Evolutionary conservation across 768 basidiomycete species (phyloP), one percentile per base, ranked within the genome.

Genomic region (Mycena venus): DNA sequence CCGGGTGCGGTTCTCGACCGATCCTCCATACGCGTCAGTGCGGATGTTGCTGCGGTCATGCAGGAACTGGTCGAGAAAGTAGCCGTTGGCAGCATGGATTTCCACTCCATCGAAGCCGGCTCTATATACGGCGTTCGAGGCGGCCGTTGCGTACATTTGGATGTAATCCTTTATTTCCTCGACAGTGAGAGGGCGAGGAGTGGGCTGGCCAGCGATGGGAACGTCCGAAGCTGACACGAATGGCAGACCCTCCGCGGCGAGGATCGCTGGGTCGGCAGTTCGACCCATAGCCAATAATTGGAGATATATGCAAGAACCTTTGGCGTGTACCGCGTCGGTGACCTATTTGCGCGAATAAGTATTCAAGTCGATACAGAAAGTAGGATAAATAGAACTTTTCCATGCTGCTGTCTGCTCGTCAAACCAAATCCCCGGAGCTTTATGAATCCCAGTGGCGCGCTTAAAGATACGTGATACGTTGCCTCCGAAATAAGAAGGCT

Each of bases 61-160:
- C 31, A 58, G 4, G 55, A 58, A 58, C 55, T 58, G 55, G 31
- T 58, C 86, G 36, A 83, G 51, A 32, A 87, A 69, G 63, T 84
- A 83, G 0, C 81, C 82, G 60, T 51, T 51, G 9, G 49, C 49
- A 5, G 49, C 49, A 14, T 51, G 49, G n/a, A 51, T 25, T 25
- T 51, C 49, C 8, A 51, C 49, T 1, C 49, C 25, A 17, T 51
- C 49, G 14, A 51, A 51, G 23, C 49, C 49, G 12, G 49, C 49
- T 27, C 15, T 51, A 17, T 51, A 25, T 11, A 51, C 49, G 12
- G 49, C 49, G 14, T 51, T 51, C 49, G 49, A 51, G 49, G 49
- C 49, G 14, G 49, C 49, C 25, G 49, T 51, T 8, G 49, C 49
- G 49, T 51, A 51, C 49, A 51, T n/a, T 14, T 51, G 25, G 23